Evolutionary conservation across 495 filamentous ascomycete species (phyloP), one percentile per base, ranked within the genome.

Genomic region (Paragyromitra xinjiangensis): DNA sequence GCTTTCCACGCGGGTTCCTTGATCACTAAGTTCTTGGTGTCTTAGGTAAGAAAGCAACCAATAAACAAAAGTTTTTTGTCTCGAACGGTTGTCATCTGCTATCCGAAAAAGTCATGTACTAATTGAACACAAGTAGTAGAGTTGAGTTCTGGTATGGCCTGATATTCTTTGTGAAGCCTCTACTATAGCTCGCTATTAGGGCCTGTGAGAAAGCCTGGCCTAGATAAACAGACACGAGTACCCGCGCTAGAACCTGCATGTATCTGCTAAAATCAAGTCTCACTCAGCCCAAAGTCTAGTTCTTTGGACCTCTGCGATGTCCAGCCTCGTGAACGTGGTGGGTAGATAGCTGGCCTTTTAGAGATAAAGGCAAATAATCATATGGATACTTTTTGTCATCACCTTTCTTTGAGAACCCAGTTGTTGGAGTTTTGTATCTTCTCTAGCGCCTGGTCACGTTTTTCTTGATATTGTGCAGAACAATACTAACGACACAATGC

Each of bases 381-480:
- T 26, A 59, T n/a, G 7, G 3, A 24, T n/a, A 9, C 19, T 50
- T 62, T 82, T 72, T 56, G 59, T 70, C 55, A 59, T 44, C 69
- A 55, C 22, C 83, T 85, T 72, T 73, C 79, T 62, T 75, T 58
- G 61, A 80, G 37, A 14, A 53, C 69, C 67, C 45, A 11, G 9
- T 77, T 14, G 50, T 39, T 67, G 14, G 14, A 12, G 68, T 73
- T 65, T 59, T 50, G 40, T 59, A 34, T 70, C 19, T 12, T 14
- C 65, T 40, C 34, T 51, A 69, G 56, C 7, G 45, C 45, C 22
- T 3, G 6, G 69, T 66, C 69, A 53, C 68, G 61, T 19, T 73
- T 51, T 39, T 66, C 74, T 79, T 78, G 40, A 78, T 78, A 79
- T 79, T 79, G 77, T 79, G 29, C 59, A 9, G 65, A 65, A 78